Evolutionary conservation across 495 filamentous ascomycete species (phyloP).

Genomic region (Annulohypoxylon bovei): DNA sequence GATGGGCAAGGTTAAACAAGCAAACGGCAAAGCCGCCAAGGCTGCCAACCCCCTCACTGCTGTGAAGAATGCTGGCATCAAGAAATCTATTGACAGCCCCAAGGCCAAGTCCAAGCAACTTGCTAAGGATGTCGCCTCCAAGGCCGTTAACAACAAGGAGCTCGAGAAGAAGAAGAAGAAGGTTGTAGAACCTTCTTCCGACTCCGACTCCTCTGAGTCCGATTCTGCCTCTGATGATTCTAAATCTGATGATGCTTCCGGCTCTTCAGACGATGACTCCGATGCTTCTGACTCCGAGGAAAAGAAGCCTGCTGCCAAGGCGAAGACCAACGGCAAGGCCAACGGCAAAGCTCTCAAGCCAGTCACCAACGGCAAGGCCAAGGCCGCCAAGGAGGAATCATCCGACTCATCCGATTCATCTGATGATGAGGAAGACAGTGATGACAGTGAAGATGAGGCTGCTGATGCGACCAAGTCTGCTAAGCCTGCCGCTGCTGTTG

Average conservation of each 20-base stretch:
- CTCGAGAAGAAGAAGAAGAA: constrained; percentile 67
- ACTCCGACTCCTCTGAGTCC: constrained; percentile 44
- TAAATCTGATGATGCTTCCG: constrained; percentile 48
- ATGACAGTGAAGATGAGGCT: constrained; percentile 6
- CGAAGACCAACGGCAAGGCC: constrained; percentile 18
- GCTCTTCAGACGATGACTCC: constrained; percentile 20
- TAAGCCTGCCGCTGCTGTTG: constrained; percentile 55
- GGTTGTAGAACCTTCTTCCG: constrained; percentile 52
- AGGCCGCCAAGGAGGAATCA: constrained; percentile 33
- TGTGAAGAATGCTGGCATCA: constrained; percentile 53
- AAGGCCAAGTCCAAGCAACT: constrained; percentile 66
- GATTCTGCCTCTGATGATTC: constrained; percentile 48
- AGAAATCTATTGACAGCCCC: constrained; percentile 54
- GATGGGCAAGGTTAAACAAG: constrained; percentile 69
- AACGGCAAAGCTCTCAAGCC: constrained; percentile 28
- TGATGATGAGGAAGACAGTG: constrained; percentile 39
- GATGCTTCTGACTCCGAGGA: constrained; percentile 24
- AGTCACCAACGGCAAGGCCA: constrained; percentile 30
- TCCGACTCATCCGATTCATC: constrained; percentile 57
- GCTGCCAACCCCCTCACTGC: constrained; percentile 48
- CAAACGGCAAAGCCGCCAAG: constrained; percentile 55
- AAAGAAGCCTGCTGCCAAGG: constrained; percentile 29
- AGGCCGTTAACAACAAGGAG: constrained; percentile 53
- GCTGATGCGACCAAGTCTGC: constrained; percentile 23
- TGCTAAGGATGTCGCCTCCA: constrained; percentile 57